A percentile compares a stretch with the other conserved stretches of the same genome.
Conservation (phyloP, 805 yeast genomes). For the Wickerhamiella spandovensis region DNA sequence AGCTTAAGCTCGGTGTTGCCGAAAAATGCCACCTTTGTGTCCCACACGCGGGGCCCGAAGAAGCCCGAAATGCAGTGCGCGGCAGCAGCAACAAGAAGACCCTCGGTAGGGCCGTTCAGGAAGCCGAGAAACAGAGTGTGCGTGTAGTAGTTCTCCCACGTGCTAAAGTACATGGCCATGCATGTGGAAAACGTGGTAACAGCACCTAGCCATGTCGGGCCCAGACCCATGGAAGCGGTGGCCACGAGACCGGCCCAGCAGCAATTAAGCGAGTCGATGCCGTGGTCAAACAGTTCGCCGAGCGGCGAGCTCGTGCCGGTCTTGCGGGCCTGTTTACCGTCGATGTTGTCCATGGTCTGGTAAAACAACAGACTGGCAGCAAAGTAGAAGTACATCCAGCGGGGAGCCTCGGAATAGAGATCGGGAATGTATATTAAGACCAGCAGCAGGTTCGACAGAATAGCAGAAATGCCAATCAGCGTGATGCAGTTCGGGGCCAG, state of each 20-base stretch:
- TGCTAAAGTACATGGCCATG: constrained; percentile 42
- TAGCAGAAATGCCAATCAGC: constrained; percentile 61
- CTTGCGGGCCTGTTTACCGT: constrained; percentile 89
- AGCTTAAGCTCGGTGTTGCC: constrained; percentile 31
- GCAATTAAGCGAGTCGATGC: constrained; percentile 63
- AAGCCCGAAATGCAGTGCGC: constrained; percentile 54
- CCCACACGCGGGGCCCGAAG: constrained; percentile 33
- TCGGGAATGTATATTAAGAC: constrained; percentile 65
- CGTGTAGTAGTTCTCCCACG: constrained; percentile 94
- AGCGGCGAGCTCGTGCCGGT: constrained; percentile 91
- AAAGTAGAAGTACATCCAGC: constrained; percentile 65
- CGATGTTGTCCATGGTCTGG: constrained; percentile 95
- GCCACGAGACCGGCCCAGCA: constrained; percentile 64
- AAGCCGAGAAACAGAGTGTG: constrained; percentile 70
- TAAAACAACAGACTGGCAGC: constrained; percentile 78
- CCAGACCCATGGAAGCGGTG: constrained; percentile 62
- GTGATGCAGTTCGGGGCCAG: constrained; percentile 95
- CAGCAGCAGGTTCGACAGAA: constrained; percentile 44
- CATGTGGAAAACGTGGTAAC: constrained; percentile 33
- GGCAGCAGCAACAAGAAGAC: constrained; percentile 52
- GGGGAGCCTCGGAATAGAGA: constrained; percentile 44
- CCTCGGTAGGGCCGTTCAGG: constrained; percentile 94
- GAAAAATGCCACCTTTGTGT: constrained; percentile 22
- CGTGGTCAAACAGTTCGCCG: constrained; percentile 93
- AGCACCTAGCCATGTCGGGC: constrained; percentile 43